Conservation (phyloP, 345 rosid genomes). For the Eucalyptus regnans region DNA sequence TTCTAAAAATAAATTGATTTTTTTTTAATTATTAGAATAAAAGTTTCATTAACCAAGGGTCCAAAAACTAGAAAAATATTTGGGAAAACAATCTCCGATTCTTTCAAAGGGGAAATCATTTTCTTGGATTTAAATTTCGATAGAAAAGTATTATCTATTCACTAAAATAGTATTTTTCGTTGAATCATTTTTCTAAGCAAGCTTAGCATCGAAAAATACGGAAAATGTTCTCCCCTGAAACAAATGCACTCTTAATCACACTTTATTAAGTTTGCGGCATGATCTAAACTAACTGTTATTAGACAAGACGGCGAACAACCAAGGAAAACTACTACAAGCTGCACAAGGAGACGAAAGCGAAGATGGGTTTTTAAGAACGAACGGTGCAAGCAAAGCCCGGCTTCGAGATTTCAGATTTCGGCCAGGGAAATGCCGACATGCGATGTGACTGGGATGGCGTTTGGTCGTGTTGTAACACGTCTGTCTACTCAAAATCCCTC, state of each 20-base stretch:
- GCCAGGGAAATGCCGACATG: neutral
- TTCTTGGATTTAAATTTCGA: fast-evolving
- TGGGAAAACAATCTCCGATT: fast-evolving
- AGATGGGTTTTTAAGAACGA: neutral
- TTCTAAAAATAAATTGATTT: no score
- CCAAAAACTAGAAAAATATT: no score
- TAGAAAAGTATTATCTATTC: fast-evolving
- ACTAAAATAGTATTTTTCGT: fast-evolving
- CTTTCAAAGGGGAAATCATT: no score
- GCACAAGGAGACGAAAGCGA: neutral
- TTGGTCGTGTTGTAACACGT: neutral
- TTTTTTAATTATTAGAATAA: no score
- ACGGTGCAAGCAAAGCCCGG: neutral
- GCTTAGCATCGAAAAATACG: no score
- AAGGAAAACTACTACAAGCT: neutral
- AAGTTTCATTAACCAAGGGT: no score
- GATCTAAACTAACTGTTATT: no score
- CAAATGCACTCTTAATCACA: no score
- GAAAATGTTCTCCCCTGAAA: fast-evolving
- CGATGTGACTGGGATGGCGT: neutral
- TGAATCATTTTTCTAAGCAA: fast-evolving
- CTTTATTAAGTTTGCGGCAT: no score
- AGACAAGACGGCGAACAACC: neutral
- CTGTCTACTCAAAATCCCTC: neutral
- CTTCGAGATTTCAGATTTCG: neutral